Conservation (phyloP, 164 flowering plant species). For the Sedum album region DNA sequence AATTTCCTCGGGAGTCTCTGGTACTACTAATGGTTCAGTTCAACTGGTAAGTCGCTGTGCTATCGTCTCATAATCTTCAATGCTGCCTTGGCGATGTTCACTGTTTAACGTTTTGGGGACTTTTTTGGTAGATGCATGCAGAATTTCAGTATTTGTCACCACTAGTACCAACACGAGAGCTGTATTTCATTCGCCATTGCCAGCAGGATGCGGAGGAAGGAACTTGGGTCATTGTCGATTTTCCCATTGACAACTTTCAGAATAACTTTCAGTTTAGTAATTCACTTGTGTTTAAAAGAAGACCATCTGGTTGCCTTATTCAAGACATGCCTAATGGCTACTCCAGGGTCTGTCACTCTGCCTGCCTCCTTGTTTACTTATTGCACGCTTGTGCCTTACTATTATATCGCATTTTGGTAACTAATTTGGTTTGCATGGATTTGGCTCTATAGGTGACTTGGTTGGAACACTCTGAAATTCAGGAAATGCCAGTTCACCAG, state of each 20-base stretch:
- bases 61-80: too few species aligned
- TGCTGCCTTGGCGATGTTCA: too few species aligned
- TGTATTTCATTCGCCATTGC: constrained; percentile 72
- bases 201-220: constrained; percentile 75
- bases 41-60: constrained; percentile 55
- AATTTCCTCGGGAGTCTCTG: constrained; percentile 45
- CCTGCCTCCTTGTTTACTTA: background rate
- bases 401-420: background rate
- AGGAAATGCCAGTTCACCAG: constrained; percentile 64
- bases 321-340: constrained; percentile 98
- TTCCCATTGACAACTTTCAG: constrained; percentile 65
- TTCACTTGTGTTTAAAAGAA: constrained; percentile 44
- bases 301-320: constrained; percentile 86
- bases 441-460: constrained; percentile 57
- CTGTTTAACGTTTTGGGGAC: background rate
- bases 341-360: constrained; percentile 48
- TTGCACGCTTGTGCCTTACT: background rate
- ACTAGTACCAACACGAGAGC: constrained; percentile 73
- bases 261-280: constrained; percentile 36
- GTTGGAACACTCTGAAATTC: constrained; percentile 87
- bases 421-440: background rate
- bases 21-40: constrained; percentile 64
- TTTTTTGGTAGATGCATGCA: constrained; percentile 59
- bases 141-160: constrained; percentile 81
- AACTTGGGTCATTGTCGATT: constrained; percentile 90